phyloP scores from a whole-genome alignment of 176 grass and related monocot genomes.

The Areca catechu region DNA sequence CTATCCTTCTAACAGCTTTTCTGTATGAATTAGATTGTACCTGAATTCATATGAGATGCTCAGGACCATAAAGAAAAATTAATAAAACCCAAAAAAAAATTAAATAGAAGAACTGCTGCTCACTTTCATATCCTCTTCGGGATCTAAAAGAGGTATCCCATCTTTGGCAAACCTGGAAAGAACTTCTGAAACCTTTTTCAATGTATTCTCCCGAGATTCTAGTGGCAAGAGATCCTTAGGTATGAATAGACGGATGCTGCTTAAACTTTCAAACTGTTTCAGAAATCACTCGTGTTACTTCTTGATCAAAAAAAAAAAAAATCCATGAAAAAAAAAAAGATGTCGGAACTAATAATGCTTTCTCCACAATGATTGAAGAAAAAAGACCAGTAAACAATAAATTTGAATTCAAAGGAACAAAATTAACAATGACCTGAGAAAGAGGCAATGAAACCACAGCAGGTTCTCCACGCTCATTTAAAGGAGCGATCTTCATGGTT shows the following conservation, averaged over 20 bases:
- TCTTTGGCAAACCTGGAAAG: conserved; percentile 80
- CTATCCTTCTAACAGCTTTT: conserved; percentile 75
- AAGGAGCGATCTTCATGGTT: conserved; percentile 45
- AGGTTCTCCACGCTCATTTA: conserved; percentile 70
- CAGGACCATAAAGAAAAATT: background rate
- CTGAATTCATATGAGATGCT: conserved; percentile 22
- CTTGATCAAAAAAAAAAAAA: conserved; percentile 20
- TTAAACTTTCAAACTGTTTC: conserved; percentile 68
- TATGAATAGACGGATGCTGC: conserved; percentile 74
- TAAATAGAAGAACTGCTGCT: conserved; percentile 16
- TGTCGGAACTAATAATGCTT: no score
- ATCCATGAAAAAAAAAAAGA: background rate
- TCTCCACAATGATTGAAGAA: no score
- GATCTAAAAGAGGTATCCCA: conserved; percentile 87
- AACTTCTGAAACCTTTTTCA: conserved; percentile 71
- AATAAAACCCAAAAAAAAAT: background rate
- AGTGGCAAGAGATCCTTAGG: conserved; percentile 80
- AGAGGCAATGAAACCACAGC: conserved; percentile 76
- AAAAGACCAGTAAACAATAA: no score
- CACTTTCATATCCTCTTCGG: conserved; percentile 98
- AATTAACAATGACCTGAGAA: conserved; percentile 50
- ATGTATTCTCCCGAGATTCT: conserved; percentile 77
- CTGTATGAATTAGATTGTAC: conserved; percentile 68
- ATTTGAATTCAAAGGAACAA: background rate
- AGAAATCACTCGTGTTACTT: conserved; percentile 6